phyloP scores from a whole-genome alignment of 2,329 filamentous ascomycete species.

The Leptoxyphium fumago region DNA sequence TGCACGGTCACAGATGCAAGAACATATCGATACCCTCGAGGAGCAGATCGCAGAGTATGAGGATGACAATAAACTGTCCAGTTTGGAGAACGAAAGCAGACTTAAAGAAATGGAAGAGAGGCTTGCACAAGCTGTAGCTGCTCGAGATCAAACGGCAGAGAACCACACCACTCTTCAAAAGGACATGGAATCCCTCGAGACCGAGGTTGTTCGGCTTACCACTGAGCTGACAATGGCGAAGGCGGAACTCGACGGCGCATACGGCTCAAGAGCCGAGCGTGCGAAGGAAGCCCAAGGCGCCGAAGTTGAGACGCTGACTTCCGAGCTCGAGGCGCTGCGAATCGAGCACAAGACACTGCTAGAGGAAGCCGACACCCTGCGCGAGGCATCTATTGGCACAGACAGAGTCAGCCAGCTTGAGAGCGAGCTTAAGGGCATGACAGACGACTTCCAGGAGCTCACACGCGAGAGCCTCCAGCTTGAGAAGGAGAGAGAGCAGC shows the following conservation, averaged over 20 bases:
- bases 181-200: conserved; percentile 34
- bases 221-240: conserved; percentile 79
- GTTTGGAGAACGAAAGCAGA: conserved; percentile 22
- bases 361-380: conserved; percentile 7
- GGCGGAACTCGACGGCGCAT: conserved; percentile 87
- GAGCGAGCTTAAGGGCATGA: conserved; percentile 50
- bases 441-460: conserved; percentile 55
- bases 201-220: conserved; percentile 49
- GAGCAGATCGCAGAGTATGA: conserved; percentile 13
- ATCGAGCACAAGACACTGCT: conserved; percentile 27
- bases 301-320: conserved; percentile 29
- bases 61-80: conserved; percentile 22
- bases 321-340: conserved; percentile 29
- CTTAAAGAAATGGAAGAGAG: conserved; percentile 5
- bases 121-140: conserved; percentile 7
- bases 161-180: conserved; percentile 15
- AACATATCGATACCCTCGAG: conserved; percentile 17
- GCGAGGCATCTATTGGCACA: conserved; percentile 9
- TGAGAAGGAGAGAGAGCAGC: conserved; percentile 52
- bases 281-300: conserved; percentile 53
- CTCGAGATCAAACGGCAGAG: conserved; percentile 10
- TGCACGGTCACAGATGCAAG: conserved; percentile 20
- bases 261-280: conserved; percentile 59
- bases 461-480: conserved; percentile 55
- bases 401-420: conserved; percentile 36